These are phyloP conservation scores for Solanum megistacrolobum DNA, from an alignment of 257 asterid species.

Conservation along the genomic window DNA sequence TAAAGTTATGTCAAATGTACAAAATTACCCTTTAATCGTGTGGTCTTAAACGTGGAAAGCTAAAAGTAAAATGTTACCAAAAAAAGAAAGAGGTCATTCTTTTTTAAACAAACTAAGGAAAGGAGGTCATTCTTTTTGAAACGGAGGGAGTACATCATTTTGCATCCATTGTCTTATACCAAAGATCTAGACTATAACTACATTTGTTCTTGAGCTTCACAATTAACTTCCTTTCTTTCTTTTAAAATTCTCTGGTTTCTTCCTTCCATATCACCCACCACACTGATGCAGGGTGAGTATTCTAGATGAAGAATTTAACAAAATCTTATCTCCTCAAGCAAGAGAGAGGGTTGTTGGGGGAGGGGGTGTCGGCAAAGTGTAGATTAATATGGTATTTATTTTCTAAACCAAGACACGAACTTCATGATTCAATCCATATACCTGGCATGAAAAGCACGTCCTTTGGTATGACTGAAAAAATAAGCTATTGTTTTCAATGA, in stretches of 20 bases:
- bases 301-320: background rate
- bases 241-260: background rate
- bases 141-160: background rate
- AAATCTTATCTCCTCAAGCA: background rate
- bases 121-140: too few species aligned
- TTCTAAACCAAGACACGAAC: background rate
- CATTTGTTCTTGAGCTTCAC: background rate
- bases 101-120: too few species aligned
- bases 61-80: too few species aligned
- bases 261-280: background rate
- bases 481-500: background rate
- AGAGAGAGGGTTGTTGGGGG: background rate
- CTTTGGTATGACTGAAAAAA: background rate
- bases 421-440: background rate
- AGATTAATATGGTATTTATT: background rate
- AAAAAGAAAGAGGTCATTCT: too few species aligned
- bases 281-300: background rate
- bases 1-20: too few species aligned
- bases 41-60: too few species aligned
- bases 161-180: background rate
- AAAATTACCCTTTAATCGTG: too few species aligned
- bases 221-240: background rate
- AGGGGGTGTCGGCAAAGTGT: background rate
- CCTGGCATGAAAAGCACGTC: background rate
- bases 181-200: background rate